Evolutionary conservation across 345 rosid genomes (phyloP), one percentile per base, ranked within the genome.

Genomic region (Brassica carinata): DNA sequence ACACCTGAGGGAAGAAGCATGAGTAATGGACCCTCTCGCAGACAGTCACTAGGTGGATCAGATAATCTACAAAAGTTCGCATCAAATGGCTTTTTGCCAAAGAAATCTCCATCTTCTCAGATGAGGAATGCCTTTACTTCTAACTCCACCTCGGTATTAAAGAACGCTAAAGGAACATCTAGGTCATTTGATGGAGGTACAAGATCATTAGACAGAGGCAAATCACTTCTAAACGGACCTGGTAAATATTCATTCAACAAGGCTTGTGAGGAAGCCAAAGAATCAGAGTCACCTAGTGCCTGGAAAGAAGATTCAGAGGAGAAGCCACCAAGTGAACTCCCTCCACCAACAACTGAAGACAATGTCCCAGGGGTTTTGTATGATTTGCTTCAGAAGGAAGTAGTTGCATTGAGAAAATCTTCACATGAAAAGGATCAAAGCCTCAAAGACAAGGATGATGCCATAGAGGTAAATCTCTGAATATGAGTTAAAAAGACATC

Each of bases 171-270:
- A 86, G 98, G 98, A 85, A 89, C 97, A 81, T 93, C 99, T 10
- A 96, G 87, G 85, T 96, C 99, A 70, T 96, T 96, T 83, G 99
- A 96, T 85, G 99, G 99, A 63, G 99, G 99, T 77, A 90, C 97
- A 57, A 88, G 98, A 81, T 95, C 97, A 69, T 81, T 92, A 81
- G 99, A 93, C 76, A 87, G 98, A 78, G 89, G 92, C 58, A 81
- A 81, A 79, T 73, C 84, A 55, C 94, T 93, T 75, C 74, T 89
- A 73, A 96, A 93, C 82, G 98, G 96, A 76, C 85, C 87, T 38
- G 85, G 90, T 5, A 90, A 84, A 43, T 80, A 75, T 81, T 90
- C 98, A 19, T 89, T 88, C 79, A 92, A 89, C 84, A 96, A 89
- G 84, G 85, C 98, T 79, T 84, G 87, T 61, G 96, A 89, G 2